A percentile compares a stretch with the other conserved stretches of the same genome.
Evolutionary conservation across 345 rosid species (phyloP).

Genomic region (Cardiospermum halicacabum): DNA sequence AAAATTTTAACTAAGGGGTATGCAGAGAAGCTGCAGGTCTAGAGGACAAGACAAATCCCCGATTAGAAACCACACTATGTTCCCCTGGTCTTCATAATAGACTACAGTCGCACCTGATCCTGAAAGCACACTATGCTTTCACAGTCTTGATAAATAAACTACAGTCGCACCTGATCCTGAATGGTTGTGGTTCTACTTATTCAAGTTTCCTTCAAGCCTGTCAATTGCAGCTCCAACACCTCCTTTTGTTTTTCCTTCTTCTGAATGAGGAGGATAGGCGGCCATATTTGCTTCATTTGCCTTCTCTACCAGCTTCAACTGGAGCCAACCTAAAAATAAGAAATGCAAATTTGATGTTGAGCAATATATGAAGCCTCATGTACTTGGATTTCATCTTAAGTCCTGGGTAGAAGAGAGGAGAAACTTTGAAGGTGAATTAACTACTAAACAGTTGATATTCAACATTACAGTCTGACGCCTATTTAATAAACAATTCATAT

Average conservation of each 20-base stretch:
- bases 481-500: too few species aligned
- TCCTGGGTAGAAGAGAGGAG: neutral
- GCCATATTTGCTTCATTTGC: constrained; percentile 56
- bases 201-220: constrained; percentile 63
- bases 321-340: constrained; percentile 76
- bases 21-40: neutral
- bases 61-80: neutral
- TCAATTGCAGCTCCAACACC: constrained; percentile 84
- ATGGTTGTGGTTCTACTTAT: constrained; percentile 24
- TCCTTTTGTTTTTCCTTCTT: constrained; percentile 34
- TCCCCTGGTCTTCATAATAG: neutral
- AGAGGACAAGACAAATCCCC: neutral
- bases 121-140: neutral
- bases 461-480: neutral
- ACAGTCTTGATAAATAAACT: too few species aligned
- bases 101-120: neutral
- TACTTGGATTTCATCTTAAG: neutral
- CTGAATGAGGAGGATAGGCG: constrained; percentile 15
- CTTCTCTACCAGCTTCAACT: constrained; percentile 79
- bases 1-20: neutral
- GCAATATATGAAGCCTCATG: neutral
- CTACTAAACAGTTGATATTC: neutral
- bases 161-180: neutral
- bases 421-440: too few species aligned
- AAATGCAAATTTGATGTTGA: neutral